phyloP scores from a whole-genome alignment of 371 early-diverging fungal genomes.

The Lichtheimia ramosa region DNA sequence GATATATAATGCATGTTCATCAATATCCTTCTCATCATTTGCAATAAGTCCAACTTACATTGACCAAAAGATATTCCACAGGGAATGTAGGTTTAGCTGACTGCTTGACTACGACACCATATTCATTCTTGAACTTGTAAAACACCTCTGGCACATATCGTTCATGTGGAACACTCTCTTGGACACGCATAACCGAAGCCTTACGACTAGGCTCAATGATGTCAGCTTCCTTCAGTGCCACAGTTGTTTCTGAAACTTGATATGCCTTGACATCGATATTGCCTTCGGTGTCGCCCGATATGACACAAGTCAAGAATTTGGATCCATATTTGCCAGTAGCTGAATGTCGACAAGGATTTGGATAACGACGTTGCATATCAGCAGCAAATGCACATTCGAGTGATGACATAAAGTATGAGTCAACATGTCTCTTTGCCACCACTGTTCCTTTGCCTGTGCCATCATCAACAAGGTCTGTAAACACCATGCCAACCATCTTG shows the following conservation, averaged over 20 bases:
- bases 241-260: slow-evolving; percentile 91
- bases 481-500: slow-evolving; percentile 89
- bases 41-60: slow-evolving; percentile 56
- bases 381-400: slow-evolving; percentile 93
- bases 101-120: slow-evolving; percentile 83
- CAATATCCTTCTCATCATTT: neutral
- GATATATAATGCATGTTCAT: neutral
- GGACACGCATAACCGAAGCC: slow-evolving; percentile 88
- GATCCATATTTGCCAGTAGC: slow-evolving; percentile 81
- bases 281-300: slow-evolving; percentile 81
- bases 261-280: slow-evolving; percentile 89
- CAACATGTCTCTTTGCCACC: slow-evolving; percentile 82
- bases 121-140: slow-evolving; percentile 94
- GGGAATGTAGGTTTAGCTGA: slow-evolving; percentile 93
- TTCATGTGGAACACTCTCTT: slow-evolving; percentile 65
- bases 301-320: slow-evolving; percentile 92
- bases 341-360: slow-evolving; percentile 72
- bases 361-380: slow-evolving; percentile 82
- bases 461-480: slow-evolving; percentile 92
- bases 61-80: slow-evolving; percentile 93
- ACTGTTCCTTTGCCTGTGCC: slow-evolving; percentile 83
- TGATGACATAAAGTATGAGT: slow-evolving; percentile 94
- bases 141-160: slow-evolving; percentile 96
- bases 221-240: slow-evolving; percentile 91
- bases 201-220: slow-evolving; percentile 90